phyloP scores from a whole-genome alignment of 371 early-diverging fungal genomes.

The Mortierella polycephala region DNA sequence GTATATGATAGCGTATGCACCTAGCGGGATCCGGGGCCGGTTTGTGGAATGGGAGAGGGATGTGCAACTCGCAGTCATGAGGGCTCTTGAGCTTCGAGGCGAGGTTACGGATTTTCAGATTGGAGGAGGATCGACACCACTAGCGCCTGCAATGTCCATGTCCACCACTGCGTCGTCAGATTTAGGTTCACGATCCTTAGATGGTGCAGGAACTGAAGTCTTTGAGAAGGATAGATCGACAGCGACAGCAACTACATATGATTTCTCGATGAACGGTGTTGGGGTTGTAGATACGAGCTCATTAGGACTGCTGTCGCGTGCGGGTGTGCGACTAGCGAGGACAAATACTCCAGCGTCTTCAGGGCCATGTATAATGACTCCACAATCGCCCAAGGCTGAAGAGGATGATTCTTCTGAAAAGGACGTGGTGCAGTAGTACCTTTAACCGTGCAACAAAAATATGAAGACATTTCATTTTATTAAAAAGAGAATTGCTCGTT shows the following conservation, averaged over 20 bases:
- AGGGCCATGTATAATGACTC: conserved; percentile 16
- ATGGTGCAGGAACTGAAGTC: neutral
- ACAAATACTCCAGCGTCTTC: neutral
- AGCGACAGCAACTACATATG: neutral
- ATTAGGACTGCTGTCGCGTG: neutral
- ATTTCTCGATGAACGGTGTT: neutral
- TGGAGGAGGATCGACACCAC: conserved; percentile 1
- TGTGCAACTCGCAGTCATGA: conserved; percentile 31
- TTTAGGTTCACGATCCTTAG: too few species aligned
- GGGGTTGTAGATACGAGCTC: neutral
- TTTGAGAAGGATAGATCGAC: neutral
- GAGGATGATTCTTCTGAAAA: conserved; percentile 27
- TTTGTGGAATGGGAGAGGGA: conserved; percentile 40
- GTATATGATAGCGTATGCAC: conserved; percentile 43
- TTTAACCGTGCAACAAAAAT: too few species aligned
- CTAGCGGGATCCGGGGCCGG: conserved; percentile 24
- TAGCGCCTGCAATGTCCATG: neutral
- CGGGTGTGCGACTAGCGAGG: neutral
- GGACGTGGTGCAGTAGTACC: conserved; percentile 16
- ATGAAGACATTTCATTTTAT: too few species aligned
- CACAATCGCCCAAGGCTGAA: conserved; percentile 26
- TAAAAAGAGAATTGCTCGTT: too few species aligned
- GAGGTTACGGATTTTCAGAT: conserved; percentile 24
- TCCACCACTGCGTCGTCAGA: neutral
- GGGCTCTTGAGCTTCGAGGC: conserved; percentile 38